Percentiles rank a stretch among this genome's conserved stretches.
Evolutionary conservation across 1,284 basidiomycete species (phyloP).

Genomic region (Xerocomus alliaceus): DNA sequence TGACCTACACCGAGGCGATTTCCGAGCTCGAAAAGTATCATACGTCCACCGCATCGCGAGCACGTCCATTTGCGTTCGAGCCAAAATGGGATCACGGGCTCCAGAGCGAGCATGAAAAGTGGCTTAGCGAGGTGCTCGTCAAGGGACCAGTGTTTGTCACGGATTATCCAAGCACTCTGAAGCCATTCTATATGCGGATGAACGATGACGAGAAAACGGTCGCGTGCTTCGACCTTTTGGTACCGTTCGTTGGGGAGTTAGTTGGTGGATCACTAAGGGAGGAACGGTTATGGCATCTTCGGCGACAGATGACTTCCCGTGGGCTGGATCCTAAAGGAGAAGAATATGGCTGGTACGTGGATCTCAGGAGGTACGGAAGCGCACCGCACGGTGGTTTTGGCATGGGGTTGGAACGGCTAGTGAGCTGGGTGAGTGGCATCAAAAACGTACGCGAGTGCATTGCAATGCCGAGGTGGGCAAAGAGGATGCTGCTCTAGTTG

Average conservation of each 20-base stretch:
- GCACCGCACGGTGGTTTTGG: conserved; percentile 93
- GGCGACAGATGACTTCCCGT: conserved; percentile 56
- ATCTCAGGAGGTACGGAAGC: conserved; percentile 81
- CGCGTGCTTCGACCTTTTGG: conserved; percentile 93
- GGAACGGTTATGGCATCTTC: conserved; percentile 70
- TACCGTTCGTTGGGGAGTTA: conserved; percentile 89
- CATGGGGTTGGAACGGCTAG: conserved; percentile 88
- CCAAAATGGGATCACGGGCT: conserved; percentile 78
- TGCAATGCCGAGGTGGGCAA: conserved; percentile 88
- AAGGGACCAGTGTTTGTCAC: conserved; percentile 88
- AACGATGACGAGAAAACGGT: conserved; percentile 67
- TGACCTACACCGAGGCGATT: conserved; percentile 85
- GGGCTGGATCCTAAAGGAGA: conserved; percentile 53
- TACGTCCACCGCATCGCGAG: conserved; percentile 26
- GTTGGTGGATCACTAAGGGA: conserved; percentile 92
- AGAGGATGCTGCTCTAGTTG: conserved; percentile 70
- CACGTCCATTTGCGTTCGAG: conserved; percentile 56
- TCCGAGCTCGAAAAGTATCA: conserved; percentile 57
- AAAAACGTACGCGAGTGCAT: conserved; percentile 90
- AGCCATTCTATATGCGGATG: conserved; percentile 96
- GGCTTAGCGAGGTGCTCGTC: conserved; percentile 75
- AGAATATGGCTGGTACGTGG: conserved; percentile 85
- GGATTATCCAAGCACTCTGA: conserved; percentile 82
- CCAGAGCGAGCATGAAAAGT: conserved; percentile 92
- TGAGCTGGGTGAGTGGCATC: conserved; percentile 84